A percentile compares a stretch with the other conserved stretches of the same genome.
phyloP scores from a whole-genome alignment of 371 early-diverging fungal genomes.

The Thermomucor indicae-seudaticae region DNA sequence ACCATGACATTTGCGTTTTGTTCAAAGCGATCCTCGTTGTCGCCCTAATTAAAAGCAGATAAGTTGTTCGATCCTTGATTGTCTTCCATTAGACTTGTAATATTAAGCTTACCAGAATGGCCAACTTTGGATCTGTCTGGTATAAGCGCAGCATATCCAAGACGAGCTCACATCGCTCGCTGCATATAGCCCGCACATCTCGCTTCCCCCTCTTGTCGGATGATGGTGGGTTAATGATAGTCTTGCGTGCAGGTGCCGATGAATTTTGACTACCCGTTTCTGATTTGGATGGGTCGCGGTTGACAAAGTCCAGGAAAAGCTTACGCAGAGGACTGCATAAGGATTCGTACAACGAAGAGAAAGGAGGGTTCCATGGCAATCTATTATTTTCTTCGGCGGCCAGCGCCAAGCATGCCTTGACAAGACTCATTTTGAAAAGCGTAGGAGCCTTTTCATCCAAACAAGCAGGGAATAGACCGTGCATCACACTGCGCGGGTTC shows the following conservation, averaged over 20 bases:
- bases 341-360: slow-evolving; percentile 61
- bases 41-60: slow-evolving; percentile 19
- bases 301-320: slow-evolving; percentile 61
- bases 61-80: too few relatives aligned
- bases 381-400: slow-evolving; percentile 67
- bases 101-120: slow-evolving; percentile 45
- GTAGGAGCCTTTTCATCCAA: slow-evolving; percentile 64
- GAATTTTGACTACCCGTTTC: slow-evolving; percentile 15
- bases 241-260: slow-evolving; percentile 8
- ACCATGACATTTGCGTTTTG: slow-evolving; percentile 63
- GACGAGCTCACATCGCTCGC: slow-evolving; percentile 70
- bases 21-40: slow-evolving; percentile 41
- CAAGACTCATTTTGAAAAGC: slow-evolving; percentile 70
- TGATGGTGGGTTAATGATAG: slow-evolving; percentile 13
- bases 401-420: slow-evolving; percentile 70
- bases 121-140: slow-evolving; percentile 68
- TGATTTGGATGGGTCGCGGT: slow-evolving; percentile 33
- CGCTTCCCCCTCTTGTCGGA: slow-evolving; percentile 40
- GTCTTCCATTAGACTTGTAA: too few relatives aligned
- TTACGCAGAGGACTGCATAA: slow-evolving; percentile 65
- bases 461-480: slow-evolving; percentile 65
- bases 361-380: slow-evolving; percentile 74
- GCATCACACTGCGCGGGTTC: slow-evolving; percentile 66
- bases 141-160: slow-evolving; percentile 72
- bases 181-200: slow-evolving; percentile 39